These are phyloP conservation scores for Vitis amurensis DNA, from an alignment of 164 flowering plant genomes.

Conservation along the genomic window DNA sequence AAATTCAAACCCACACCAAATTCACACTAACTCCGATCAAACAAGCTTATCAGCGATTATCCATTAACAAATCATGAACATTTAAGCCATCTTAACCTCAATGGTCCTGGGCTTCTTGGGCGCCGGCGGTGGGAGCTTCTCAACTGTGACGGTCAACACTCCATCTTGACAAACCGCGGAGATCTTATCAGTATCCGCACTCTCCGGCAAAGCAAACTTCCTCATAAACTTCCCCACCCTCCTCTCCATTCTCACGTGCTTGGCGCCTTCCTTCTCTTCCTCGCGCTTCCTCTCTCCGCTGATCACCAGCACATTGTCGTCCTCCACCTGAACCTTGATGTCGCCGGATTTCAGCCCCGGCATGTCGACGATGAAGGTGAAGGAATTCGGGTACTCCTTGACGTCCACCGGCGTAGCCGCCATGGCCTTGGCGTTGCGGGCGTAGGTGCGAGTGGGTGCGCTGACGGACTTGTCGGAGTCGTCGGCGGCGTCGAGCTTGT, in stretches of 20 bases:
- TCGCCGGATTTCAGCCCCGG: conserved; percentile 37
- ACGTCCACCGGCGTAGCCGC: conserved; percentile 40
- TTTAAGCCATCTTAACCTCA: conserved; percentile 48
- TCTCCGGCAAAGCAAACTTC: conserved; percentile 62
- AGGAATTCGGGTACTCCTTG: conserved; percentile 27
- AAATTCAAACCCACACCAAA: not conserved
- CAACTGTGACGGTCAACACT: conserved; percentile 56
- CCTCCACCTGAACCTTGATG: conserved; percentile 39
- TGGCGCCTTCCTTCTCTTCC: conserved; percentile 47
- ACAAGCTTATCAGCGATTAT: no score
- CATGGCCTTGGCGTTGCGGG: conserved; percentile 69
- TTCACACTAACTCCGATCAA: no score
- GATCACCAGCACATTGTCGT: conserved; percentile 36
- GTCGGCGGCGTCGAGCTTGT: conserved; percentile 38
- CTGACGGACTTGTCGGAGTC: conserved; percentile 26
- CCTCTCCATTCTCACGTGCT: conserved; percentile 64
- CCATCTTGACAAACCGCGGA: conserved; percentile 57
- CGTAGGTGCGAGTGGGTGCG: conserved; percentile 47
- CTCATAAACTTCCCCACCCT: conserved; percentile 61
- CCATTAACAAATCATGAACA: not conserved
- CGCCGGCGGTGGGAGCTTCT: conserved; percentile 66
- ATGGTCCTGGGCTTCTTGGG: conserved; percentile 68
- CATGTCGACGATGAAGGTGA: conserved; percentile 35
- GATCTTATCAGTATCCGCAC: conserved; percentile 43
- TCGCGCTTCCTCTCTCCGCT: conserved; percentile 40